Evolutionary conservation across 306 rosid genomes (phyloP).

Genomic region (Echinosophora koreensis): DNA sequence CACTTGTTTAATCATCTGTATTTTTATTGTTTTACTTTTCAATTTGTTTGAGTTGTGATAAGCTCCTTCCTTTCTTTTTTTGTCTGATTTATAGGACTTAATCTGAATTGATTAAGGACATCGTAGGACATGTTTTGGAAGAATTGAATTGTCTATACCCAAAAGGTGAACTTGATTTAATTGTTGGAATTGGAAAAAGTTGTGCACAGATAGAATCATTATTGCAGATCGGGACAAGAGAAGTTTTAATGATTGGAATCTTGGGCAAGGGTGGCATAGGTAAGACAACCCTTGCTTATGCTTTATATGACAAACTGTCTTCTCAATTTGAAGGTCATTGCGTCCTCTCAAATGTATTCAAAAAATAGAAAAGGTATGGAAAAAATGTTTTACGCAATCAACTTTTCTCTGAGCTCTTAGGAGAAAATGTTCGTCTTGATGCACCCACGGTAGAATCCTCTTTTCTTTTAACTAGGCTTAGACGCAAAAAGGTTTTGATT

Average conservation of each 20-base stretch:
- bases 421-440: not conserved
- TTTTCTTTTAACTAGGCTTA: conserved; percentile 12
- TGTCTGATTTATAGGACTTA: not conserved
- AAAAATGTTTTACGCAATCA: conserved; percentile 7
- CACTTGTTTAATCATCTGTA: too few species aligned
- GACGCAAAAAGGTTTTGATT: not conserved
- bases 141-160: not conserved
- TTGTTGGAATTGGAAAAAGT: conserved; percentile 32
- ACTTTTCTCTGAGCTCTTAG: conserved; percentile 16
- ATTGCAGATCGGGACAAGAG: not conserved
- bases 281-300: conserved; percentile 1
- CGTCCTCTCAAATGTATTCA: conserved; percentile 33
- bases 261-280: conserved; percentile 44
- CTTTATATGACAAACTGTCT: conserved; percentile 5
- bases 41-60: too few species aligned
- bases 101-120: conserved; percentile 25
- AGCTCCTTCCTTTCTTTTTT: not conserved
- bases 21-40: too few species aligned
- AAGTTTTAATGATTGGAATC: conserved; percentile 30
- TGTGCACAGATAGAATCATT: not conserved
- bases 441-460: not conserved
- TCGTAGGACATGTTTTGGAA: conserved; percentile 1
- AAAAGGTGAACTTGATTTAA: not conserved
- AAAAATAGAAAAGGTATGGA: conserved; percentile 13
- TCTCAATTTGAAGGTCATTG: conserved; percentile 40